These are phyloP conservation scores for Saccharomyces hybrid DNA, from an alignment of 1,139 yeast genomes.

Conservation along the genomic window DNA sequence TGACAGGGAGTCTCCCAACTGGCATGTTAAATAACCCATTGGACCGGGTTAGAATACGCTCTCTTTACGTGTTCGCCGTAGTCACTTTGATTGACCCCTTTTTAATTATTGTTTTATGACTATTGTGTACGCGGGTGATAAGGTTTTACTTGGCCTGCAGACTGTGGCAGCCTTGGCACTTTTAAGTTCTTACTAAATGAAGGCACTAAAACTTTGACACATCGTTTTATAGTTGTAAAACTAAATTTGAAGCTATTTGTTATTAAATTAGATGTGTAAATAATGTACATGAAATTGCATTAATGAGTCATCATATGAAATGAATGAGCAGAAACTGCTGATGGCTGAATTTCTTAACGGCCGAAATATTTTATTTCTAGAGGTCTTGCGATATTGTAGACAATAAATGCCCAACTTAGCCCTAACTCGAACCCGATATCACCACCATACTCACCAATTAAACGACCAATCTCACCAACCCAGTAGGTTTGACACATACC, in stretches of 20 bases:
- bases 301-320: background rate
- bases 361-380: too few relatives aligned
- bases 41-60: background rate
- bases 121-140: background rate
- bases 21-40: background rate
- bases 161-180: background rate
- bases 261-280: background rate
- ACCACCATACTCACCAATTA: too few relatives aligned
- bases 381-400: too few relatives aligned
- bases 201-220: too few relatives aligned
- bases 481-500: too few relatives aligned
- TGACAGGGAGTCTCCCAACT: background rate
- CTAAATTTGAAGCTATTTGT: background rate
- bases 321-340: background rate
- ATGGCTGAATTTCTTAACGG: slow-evolving; percentile 24
- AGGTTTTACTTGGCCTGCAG: background rate
- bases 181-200: background rate
- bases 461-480: too few relatives aligned
- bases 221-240: background rate
- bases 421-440: too few relatives aligned
- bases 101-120: too few relatives aligned
- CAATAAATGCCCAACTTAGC: too few relatives aligned
- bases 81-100: too few relatives aligned
- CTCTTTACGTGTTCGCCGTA: background rate
- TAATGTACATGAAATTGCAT: background rate